Percentiles rank a stretch among this genome's conserved stretches.
Evolutionary conservation across 2,329 filamentous ascomycete species (phyloP).

Genomic region (Plenodomus tracheiphilus): DNA sequence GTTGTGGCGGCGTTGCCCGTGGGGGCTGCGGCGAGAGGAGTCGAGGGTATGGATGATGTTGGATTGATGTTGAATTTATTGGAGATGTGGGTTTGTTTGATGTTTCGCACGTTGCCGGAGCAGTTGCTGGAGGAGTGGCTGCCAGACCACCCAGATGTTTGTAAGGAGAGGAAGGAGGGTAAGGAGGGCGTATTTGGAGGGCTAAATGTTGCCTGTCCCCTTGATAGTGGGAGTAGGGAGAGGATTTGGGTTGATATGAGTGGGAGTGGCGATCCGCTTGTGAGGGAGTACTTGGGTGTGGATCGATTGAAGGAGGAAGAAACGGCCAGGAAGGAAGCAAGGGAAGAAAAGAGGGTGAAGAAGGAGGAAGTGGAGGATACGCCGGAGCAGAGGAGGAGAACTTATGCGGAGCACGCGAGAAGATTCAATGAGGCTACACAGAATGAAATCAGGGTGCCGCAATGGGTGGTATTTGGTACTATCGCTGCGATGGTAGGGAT

Average conservation of each 20-base stretch:
- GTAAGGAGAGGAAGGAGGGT: constrained; percentile 4
- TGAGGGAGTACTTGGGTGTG: constrained; percentile 21
- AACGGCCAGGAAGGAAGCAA: background rate
- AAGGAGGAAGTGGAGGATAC: background rate
- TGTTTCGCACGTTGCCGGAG: constrained; percentile 31
- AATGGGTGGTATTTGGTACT: constrained; percentile 1
- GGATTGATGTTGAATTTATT: constrained; percentile 36
- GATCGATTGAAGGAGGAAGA: constrained; percentile 3
- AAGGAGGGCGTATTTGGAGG: constrained; percentile 24
- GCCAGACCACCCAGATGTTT: constrained; percentile 6
- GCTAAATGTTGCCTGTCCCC: constrained; percentile 37
- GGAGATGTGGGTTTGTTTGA: constrained; percentile 43
- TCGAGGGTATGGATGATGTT: constrained; percentile 32
- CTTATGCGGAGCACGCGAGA: constrained; percentile 1
- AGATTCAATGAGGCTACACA: background rate
- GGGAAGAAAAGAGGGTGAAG: constrained; percentile 2
- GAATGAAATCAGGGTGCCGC: background rate
- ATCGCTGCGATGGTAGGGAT: background rate
- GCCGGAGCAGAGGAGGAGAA: background rate
- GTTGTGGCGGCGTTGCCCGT: constrained; percentile 24
- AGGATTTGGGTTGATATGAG: constrained; percentile 29
- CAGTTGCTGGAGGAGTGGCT: constrained; percentile 28
- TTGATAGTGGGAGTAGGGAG: constrained; percentile 31
- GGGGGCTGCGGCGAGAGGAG: constrained; percentile 9
- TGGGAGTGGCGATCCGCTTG: constrained; percentile 22